A percentile compares a stretch with the other conserved stretches of the same genome.
These are phyloP conservation scores for Aspergillus ellipticus DNA, from an alignment of 495 filamentous ascomycete species.

Conservation along the genomic window DNA sequence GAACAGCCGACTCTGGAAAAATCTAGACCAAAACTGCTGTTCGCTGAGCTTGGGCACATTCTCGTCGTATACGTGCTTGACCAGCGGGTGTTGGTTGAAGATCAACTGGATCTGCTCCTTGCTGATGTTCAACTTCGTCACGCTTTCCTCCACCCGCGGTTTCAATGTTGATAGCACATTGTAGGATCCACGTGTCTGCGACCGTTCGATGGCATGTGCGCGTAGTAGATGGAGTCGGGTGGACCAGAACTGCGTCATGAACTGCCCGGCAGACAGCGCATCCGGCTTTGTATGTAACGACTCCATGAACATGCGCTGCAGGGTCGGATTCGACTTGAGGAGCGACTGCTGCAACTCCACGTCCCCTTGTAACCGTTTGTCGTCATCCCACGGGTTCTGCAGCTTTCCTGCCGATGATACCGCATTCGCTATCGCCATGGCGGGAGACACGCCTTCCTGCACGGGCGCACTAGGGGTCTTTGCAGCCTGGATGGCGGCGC, in stretches of 20 bases:
- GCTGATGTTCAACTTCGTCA: constrained; percentile 75
- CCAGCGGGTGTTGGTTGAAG: constrained; percentile 86
- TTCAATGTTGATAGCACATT: constrained; percentile 92
- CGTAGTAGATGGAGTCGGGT: constrained; percentile 78
- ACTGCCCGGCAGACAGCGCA: constrained; percentile 68
- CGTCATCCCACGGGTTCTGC: constrained; percentile 67
- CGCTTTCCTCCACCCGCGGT: constrained; percentile 70
- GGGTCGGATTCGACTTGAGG: constrained; percentile 65
- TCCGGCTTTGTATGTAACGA: constrained; percentile 74
- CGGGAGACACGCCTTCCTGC: constrained; percentile 46
- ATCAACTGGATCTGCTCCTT: constrained; percentile 92
- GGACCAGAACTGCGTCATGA: constrained; percentile 91
- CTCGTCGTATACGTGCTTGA: constrained; percentile 88
- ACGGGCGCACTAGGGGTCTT: constrained; percentile 52
- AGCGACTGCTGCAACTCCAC: constrained; percentile 80
- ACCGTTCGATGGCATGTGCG: constrained; percentile 82
- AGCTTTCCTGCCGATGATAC: constrained; percentile 40
- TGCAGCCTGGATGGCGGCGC: constrained; percentile 65
- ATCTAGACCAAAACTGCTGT: constrained; percentile 82
- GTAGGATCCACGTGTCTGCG: constrained; percentile 80
- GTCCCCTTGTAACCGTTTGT: constrained; percentile 66
- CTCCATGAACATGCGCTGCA: constrained; percentile 79
- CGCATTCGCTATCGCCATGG: constrained; percentile 59
- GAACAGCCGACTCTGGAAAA: constrained; percentile 83
- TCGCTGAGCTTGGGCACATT: constrained; percentile 81